Conservation (phyloP, 78 protist species). For the Anaeramoeba flamelloides region DNA sequence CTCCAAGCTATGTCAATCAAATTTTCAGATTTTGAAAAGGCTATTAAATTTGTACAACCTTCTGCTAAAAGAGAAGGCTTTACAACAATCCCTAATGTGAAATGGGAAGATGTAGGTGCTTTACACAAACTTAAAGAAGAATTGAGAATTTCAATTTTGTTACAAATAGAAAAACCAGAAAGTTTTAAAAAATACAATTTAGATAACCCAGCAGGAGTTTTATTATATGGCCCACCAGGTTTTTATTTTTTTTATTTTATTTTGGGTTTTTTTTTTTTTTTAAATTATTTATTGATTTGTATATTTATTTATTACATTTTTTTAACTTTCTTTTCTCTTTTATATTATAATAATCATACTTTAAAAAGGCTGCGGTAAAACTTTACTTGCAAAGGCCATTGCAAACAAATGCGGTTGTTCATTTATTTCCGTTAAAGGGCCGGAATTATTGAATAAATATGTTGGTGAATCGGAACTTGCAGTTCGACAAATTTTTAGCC, state of each 20-base stretch:
- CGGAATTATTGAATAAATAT: not conserved
- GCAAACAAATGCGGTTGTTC: not conserved
- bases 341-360: too few species aligned
- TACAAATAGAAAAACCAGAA: not conserved
- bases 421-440: not conserved
- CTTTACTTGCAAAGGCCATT: not conserved
- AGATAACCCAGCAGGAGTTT: constrained; percentile 59
- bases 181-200: not conserved
- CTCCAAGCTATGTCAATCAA: not conserved
- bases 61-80: not conserved
- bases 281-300: too few species aligned
- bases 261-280: too few species aligned
- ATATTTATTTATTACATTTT: too few species aligned
- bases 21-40: not conserved
- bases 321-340: too few species aligned
- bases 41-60: not conserved
- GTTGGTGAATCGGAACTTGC: not conserved
- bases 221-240: constrained; percentile 99
- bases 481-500: not conserved
- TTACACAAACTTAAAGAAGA: not conserved
- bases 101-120: not conserved
- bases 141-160: not conserved
- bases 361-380: not conserved
- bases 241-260: too few species aligned
- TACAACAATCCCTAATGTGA: not conserved